These are phyloP conservation scores for Brettanomyces naardenensis DNA, from an alignment of 805 yeast species.

Conservation along the genomic window DNA sequence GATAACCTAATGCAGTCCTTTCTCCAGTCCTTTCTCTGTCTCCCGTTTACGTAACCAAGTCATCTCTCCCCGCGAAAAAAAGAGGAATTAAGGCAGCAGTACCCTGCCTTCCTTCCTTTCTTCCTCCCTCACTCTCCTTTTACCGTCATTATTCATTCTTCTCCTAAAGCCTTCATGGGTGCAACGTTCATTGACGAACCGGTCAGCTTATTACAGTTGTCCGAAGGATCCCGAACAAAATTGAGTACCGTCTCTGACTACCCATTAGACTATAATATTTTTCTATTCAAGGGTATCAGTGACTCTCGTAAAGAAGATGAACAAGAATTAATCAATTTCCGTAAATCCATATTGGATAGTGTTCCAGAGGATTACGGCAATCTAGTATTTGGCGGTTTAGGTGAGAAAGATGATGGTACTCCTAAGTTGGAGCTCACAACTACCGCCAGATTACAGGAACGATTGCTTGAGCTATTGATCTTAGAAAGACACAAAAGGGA, in stretches of 20 bases:
- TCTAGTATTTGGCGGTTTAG: slow-evolving; percentile 17
- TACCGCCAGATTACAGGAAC: slow-evolving; percentile 26
- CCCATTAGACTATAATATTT: slow-evolving; percentile 32
- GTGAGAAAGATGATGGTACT: slow-evolving; percentile 7
- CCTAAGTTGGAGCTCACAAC: slow-evolving; percentile 19
- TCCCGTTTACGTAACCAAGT: no score
- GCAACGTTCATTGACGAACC: slow-evolving; percentile 3
- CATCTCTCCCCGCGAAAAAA: no score
- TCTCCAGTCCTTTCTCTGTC: no score
- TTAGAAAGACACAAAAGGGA: slow-evolving; percentile 30
- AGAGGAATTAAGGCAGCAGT: no score
- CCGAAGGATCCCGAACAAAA: slow-evolving; percentile 8
- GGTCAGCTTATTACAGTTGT: slow-evolving; percentile 6
- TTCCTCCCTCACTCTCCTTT: no score
- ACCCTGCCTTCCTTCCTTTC: no score
- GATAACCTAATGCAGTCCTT: no score
- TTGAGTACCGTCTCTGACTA: slow-evolving; percentile 26
- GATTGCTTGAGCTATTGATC: slow-evolving; percentile 25
- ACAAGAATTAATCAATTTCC: slow-evolving; percentile 15
- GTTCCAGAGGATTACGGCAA: slow-evolving; percentile 19
- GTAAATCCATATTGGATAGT: slow-evolving; percentile 13
- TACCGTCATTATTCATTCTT: no score
- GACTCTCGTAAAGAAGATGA: slow-evolving; percentile 14
- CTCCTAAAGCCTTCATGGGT: no score
- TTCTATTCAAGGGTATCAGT: slow-evolving; percentile 26